These are phyloP conservation scores for Arabidopsis thaliana DNA, from an alignment of 345 rosid species.

Conservation along the genomic window TAIR10.1 NC_003076.8:8727501-8728000, in stretches of 20 bases:
- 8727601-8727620: neutral
- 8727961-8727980: too few species aligned
- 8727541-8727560: conserved; percentile 9
- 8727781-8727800: too few species aligned
- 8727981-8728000: too few species aligned
- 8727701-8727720: neutral
- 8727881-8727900: neutral
- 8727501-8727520: conserved; percentile 3
- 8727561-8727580: conserved; percentile 5
- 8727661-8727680: neutral
- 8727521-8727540: conserved; percentile 28
- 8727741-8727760: neutral
- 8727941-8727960: neutral
- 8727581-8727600: conserved; percentile 1
- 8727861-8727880: neutral
- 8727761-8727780: too few species aligned
- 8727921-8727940: neutral
- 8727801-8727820: too few species aligned
- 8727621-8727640: too few species aligned
- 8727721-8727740: neutral
- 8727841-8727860: neutral
- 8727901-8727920: neutral
- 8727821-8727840: neutral
- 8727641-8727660: neutral
- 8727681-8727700: neutral